Evolutionary conservation across 2,329 filamentous ascomycete species (phyloP), one percentile per base, ranked within the genome.

Genomic region (Aschersonia sp.): DNA sequence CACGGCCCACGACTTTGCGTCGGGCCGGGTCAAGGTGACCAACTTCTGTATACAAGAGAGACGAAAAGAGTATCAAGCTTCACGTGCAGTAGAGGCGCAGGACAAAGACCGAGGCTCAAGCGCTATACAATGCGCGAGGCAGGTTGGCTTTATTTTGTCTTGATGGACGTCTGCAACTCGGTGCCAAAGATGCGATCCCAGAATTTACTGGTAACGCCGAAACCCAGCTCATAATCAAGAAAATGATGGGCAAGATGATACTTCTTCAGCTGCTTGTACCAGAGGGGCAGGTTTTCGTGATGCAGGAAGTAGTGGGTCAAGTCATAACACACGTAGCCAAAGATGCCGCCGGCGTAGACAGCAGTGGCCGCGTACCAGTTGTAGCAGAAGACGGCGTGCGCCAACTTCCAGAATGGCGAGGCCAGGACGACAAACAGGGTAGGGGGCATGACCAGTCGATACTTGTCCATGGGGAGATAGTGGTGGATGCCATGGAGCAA

Each of bases 401-500:
- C 87, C 46, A 98, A 71, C 64, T 87, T 86, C 83, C 87, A 98
- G 71, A 97, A 97, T 0, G 92, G 92, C 0, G 77, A 75, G 5
- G 90, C 90, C 22, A 98, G 80, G 10, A 78, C 75, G 30, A 90
- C 52, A 61, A 98, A 97, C 4, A 98, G 73, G 0, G 87, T 78
- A 0, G 92, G 92, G 1, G 92, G 92, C 92, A 98, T 97, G 54
- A 98, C 92, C 8, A 98, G 81, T 51, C 92, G 83, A 58, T 95
- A 90, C 61, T 83, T 90, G 69, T 98, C 92, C 92, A 98, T 97
- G n/a, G 92, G 92, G 5, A 98, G 77, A 66, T 97, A 98, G 67
- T 98, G 92, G 62, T 98, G 92, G 53, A 98, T 87, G 53, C 92
- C 92, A 58, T 98, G 92, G 30, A 98, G 84, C 41, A 96, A 69